Conservation (phyloP, 2,329 filamentous ascomycete genomes). For the Colletotrichum spaethianum region DNA sequence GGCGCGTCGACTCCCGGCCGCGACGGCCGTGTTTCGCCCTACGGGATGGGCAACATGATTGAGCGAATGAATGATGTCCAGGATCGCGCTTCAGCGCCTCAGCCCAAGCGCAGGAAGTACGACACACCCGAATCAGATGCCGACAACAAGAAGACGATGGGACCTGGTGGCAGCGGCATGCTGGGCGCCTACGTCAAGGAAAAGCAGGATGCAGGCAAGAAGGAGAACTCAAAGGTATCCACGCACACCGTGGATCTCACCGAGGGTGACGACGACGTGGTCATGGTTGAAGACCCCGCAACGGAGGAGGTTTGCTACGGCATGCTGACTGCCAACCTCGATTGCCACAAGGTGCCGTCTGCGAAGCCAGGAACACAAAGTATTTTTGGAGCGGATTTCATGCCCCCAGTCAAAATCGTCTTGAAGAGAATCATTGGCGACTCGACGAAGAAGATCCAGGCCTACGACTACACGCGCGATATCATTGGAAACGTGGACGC, state of each 20-base stretch:
- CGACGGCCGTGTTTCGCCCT: conserved; percentile 40
- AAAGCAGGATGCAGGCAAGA: conserved; percentile 62
- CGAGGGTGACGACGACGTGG: conserved; percentile 72
- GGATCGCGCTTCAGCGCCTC: conserved; percentile 70
- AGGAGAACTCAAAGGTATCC: conserved; percentile 44
- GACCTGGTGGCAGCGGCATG: conserved; percentile 63
- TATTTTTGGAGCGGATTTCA: conserved; percentile 71
- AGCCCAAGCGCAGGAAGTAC: conserved; percentile 77
- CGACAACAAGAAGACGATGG: conserved; percentile 58
- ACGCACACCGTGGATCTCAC: conserved; percentile 72
- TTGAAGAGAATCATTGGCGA: conserved; percentile 73
- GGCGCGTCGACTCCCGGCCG: conserved; percentile 51
- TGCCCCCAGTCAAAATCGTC: conserved; percentile 82
- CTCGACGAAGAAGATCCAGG: conserved; percentile 74
- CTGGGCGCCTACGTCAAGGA: conserved; percentile 78
- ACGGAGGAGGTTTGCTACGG: conserved; percentile 86
- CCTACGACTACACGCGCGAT: conserved; percentile 78
- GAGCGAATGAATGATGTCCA: conserved; percentile 84
- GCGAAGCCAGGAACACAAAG: conserved; percentile 75
- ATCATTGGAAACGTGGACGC: conserved; percentile 84
- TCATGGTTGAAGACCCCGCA: conserved; percentile 70
- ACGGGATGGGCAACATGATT: conserved; percentile 73
- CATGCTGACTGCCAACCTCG: conserved; percentile 78
- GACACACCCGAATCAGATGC: conserved; percentile 59
- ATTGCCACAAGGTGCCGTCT: conserved; percentile 77